Base-by-base conservation (phyloP, 2,329 filamentous ascomycete genomes). In the Fusarium dimerum region DNA sequence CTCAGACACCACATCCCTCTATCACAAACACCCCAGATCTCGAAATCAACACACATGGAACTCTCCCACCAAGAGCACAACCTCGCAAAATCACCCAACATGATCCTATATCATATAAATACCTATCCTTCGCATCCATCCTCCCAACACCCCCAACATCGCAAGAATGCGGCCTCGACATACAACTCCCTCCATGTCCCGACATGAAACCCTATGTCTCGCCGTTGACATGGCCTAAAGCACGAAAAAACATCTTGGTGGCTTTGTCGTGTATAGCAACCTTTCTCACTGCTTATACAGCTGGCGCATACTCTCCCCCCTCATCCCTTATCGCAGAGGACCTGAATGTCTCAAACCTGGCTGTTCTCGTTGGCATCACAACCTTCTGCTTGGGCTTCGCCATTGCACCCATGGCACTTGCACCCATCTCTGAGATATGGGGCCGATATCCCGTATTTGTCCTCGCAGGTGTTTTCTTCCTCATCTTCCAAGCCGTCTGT, bases 371-470 rank as follows among this genome's bases (percentile, higher is more conserved):
- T 2, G 90, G 90, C 34, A 89, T 96, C 55, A 95, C 92, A 0
- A 82, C 84, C 1, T 97, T 94, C 70, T 94, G 90, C 43, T 65
- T 80, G 34, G 92, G 92, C 4, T 96, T 96, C 61, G 90, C 82
- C 0, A 71, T 92, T 20, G 88, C 90, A 0, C 92, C 92, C 0
- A 96, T 97, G 92, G 78, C 90, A 1, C 80, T 96, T 0, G 92
- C 92, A 0, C 92, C 92, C 0, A 87, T 96, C 59, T 91, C 87
- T 1, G 92, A 97, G 72, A 87, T 95, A 67, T 91, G 94, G 71
- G 92, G 92, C 4, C 84, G 92, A 3, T 85, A 90, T 50, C 90
- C 92, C 0, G 89, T 96, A 34, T 94, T 96, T 64, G 78, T 92
- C 20, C 77, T 78, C 2, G 87, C 89, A 9, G 91, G 91, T 0